Base-by-base conservation (phyloP, 1,284 basidiomycete genomes). In the Papiliotrema fonsecae region DNA sequence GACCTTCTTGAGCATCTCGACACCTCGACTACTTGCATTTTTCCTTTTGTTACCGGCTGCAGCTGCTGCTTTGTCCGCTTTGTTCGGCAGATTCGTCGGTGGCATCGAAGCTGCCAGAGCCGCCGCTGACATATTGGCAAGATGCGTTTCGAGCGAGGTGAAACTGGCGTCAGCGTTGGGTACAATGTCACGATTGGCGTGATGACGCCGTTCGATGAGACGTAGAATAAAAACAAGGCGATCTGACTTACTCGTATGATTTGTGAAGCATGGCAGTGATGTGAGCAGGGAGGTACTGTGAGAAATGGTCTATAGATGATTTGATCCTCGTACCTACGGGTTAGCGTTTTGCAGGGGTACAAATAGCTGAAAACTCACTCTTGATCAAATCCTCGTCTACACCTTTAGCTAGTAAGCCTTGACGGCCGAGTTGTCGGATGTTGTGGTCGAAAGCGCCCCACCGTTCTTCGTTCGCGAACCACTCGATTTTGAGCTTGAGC, bases 1-100 rank as follows among this genome's bases (percentile, higher is more conserved):
- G 50, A 72, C 70, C 51, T 70, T 72, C 42, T 72, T 72, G 28
- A 72, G 52, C 21, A 59, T 47, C 51, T 69, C 69, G 35, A 71
- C 69, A 27, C 70, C 70, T 32, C 64, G 48, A 9, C 56, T 60
- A 2, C 51, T 47, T 7, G 57, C 35, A 4, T 54, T 43, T 3
- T 64, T 62, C 14, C 61, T 52, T 41, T 68, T 70, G 4, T 51
- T 51, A 6, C 60, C 62, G 1, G 47, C 46, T 21, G 40, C 47
- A 4, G 47, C 50, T 3, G 50, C 56, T 1, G 43, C 57, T 34
- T 55, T 57, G 24, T 52, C 53, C 6, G 42, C 49, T 27, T 60
- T 55, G 24, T 50, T 44, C 21, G 45, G 45, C 21, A 18, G 31
- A 24, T 50, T 49, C 10, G 53, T 49, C 2, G 60, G 41, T 0